Base-by-base conservation (phyloP, 495 filamentous ascomycete species). In the Aspergillus funiculosus region DNA sequence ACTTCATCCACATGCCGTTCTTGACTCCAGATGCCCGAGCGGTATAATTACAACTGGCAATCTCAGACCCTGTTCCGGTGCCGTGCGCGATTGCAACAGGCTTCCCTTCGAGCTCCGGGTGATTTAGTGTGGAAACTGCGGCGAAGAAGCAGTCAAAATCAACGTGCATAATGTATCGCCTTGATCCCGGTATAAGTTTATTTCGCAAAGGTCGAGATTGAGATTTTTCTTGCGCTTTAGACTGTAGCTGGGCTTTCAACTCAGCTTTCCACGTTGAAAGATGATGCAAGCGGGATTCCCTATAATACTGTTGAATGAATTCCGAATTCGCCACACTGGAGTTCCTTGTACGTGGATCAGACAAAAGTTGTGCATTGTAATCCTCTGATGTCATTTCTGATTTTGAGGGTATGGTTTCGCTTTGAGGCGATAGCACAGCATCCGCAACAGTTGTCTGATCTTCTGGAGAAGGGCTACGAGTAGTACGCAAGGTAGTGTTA, bases 1-100 rank as follows among this genome's bases (percentile, higher is more conserved):
- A 72, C 56, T 89, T 90, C 89, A 98, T 95, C 92, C 92, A 98
- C 94, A 95, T 96, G 6, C 94, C 92, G 50, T 97, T 97, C 59
- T 87, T 95, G 39, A 97, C 73, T 0, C 90, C 92, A 53, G 78
- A 89, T 15, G 77, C 74, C 17, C 92, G 80, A 2, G 94, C 92
- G 15, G 82, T 79, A 60, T 98, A 98, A 61, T 96, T 98, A 63
- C 92, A 98, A 45, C 89, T 95, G 6, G 92, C 92, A 52, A 98
- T 95, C 58, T 97, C 92, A 1, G 89, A 94, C 14, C 89, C 87
- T 28, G 80, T 77, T 0, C 90, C 90, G 19, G 73, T 75, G 14
- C 90, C 82, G 61, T 98, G 92, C 14, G 92, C 89, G 27, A 98
- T 83, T 7, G 86, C 91, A 25, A 87, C 85, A 1, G 92, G 92